Evolutionary conservation across 2,329 filamentous ascomycete genomes (phyloP).

Genomic region (Paramyrothecium sp.): DNA sequence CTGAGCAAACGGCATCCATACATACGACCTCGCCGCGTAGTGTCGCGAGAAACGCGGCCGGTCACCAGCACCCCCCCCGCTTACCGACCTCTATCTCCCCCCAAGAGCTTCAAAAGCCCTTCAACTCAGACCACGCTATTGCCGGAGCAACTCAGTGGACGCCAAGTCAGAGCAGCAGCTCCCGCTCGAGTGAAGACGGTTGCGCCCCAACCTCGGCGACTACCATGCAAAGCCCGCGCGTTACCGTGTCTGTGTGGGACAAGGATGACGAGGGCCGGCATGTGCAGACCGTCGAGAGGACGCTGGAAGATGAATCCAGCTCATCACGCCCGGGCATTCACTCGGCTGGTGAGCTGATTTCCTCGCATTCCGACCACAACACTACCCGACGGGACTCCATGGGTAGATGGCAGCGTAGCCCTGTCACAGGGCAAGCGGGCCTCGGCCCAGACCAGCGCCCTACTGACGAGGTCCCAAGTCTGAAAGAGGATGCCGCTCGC

Average conservation of each 20-base stretch:
- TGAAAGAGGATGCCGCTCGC: constrained; percentile 45
- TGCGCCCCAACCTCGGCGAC: constrained; percentile 32
- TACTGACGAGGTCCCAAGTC: constrained; percentile 40
- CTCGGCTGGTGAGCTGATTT: constrained; percentile 39
- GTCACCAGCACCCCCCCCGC: constrained; percentile 15
- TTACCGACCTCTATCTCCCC: constrained; percentile 37
- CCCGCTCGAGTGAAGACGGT: constrained; percentile 50
- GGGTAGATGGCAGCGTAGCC: constrained; percentile 40
- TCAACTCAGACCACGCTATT: constrained; percentile 29
- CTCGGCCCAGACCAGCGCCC: constrained; percentile 46
- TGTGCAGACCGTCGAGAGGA: constrained; percentile 37
- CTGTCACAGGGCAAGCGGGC: constrained; percentile 40
- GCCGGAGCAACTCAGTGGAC: constrained; percentile 39
- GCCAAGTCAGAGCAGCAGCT: constrained; percentile 47
- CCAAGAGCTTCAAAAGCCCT: constrained; percentile 39
- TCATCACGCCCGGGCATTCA: constrained; percentile 32
- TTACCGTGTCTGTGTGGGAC: constrained; percentile 57
- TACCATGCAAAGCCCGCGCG: constrained; percentile 51
- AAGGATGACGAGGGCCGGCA: constrained; percentile 33
- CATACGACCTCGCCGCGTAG: constrained; percentile 41
- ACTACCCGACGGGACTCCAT: constrained; percentile 33
- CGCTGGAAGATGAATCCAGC: constrained; percentile 34
- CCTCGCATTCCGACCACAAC: constrained; percentile 16
- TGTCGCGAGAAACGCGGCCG: constrained; percentile 26
- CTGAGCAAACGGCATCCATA: constrained; percentile 48